Percentiles rank a stretch among this genome's conserved stretches.
Evolutionary conservation across 768 basidiomycete species (phyloP).

Genomic region (Tubosaeta sp.): DNA sequence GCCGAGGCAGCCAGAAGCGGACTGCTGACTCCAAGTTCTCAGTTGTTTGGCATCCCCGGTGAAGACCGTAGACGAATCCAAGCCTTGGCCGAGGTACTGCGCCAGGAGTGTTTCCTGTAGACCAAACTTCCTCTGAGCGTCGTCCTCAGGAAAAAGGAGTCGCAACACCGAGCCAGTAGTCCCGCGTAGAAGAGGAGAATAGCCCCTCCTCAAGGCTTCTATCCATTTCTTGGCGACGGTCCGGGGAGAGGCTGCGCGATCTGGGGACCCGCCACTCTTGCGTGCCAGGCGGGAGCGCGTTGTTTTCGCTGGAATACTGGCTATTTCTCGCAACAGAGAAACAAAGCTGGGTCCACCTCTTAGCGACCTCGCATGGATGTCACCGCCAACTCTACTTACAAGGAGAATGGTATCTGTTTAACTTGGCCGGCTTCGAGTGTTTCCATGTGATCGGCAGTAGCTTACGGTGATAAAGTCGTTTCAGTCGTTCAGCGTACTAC

Average conservation of each 20-base stretch:
- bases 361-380: neutral
- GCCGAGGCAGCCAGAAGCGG: conserved; percentile 65
- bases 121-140: conserved; percentile 63
- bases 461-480: neutral
- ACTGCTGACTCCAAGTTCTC: conserved; percentile 38
- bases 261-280: neutral
- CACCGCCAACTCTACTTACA: conserved; percentile 30
- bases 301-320: conserved; percentile 23
- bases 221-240: conserved; percentile 45
- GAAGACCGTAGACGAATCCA: conserved; percentile 36
- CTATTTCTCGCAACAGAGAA: conserved; percentile 46
- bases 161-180: conserved; percentile 63
- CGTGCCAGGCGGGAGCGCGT: conserved; percentile 13
- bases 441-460: conserved; percentile 9
- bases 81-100: conserved; percentile 44
- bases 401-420: conserved; percentile 38
- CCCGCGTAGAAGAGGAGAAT: conserved; percentile 45
- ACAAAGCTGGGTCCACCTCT: conserved; percentile 40
- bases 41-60: conserved; percentile 24
- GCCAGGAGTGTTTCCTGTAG: conserved; percentile 65
- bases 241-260: conserved; percentile 32
- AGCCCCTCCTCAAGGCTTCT: conserved; percentile 35
- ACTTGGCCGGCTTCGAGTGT: neutral
- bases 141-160: conserved; percentile 83
- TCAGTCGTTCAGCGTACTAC: neutral